Conservation (phyloP, 345 rosid genomes). For the Jatropha curcas region DNA sequence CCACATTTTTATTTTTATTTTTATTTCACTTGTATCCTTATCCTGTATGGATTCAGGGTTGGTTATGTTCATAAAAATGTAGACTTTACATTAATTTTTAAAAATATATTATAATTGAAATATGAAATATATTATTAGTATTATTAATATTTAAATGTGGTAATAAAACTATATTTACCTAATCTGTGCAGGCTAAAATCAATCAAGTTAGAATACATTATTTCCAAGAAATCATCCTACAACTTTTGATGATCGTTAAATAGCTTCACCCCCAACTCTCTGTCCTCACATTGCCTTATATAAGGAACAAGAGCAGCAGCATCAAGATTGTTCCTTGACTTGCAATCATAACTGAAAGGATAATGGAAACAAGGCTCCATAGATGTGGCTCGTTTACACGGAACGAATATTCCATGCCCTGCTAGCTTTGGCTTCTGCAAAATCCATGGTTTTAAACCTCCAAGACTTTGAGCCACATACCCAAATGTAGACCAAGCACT, state of each 20-base stretch:
- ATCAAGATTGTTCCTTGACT: neutral
- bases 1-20: too few relatives aligned
- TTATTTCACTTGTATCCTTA: too few relatives aligned
- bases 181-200: neutral
- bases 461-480: conserved; percentile 20
- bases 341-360: conserved; percentile 9
- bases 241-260: neutral
- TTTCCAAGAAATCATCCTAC: neutral
- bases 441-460: conserved; percentile 24
- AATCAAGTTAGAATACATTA: neutral
- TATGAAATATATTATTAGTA: too few relatives aligned
- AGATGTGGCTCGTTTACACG: conserved; percentile 10
- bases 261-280: conserved; percentile 5
- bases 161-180: too few relatives aligned
- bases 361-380: conserved; percentile 19
- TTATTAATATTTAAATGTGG: too few relatives aligned
- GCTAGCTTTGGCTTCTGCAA: conserved; percentile 9
- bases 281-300: conserved; percentile 10
- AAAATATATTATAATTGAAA: too few relatives aligned
- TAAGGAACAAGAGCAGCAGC: neutral
- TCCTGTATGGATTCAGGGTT: too few relatives aligned
- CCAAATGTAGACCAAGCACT: conserved; percentile 24
- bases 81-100: too few relatives aligned
- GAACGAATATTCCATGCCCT: neutral
- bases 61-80: too few relatives aligned